phyloP scores from a whole-genome alignment of 2,329 filamentous ascomycete species.

The Tolypocladium pustulatum region DNA sequence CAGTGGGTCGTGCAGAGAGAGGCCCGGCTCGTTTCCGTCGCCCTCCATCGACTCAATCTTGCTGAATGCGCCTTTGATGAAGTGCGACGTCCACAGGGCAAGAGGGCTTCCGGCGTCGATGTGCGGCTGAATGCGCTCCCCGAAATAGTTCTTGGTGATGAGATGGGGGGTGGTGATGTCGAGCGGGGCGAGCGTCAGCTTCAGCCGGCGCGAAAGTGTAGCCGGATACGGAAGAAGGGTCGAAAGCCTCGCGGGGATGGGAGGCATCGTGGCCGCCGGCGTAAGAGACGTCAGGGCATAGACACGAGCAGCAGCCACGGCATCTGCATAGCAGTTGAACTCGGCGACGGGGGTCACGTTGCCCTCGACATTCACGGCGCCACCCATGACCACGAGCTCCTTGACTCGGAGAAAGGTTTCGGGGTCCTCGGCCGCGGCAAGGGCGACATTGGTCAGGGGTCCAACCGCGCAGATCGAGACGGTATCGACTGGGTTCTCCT shows the following conservation, averaged over 20 bases:
- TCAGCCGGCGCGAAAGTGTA: constrained; percentile 51
- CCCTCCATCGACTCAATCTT: constrained; percentile 56
- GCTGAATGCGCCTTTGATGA: constrained; percentile 58
- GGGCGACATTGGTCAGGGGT: constrained; percentile 84
- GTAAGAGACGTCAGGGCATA: constrained; percentile 66
- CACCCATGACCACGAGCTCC: constrained; percentile 93
- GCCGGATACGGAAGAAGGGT: constrained; percentile 52
- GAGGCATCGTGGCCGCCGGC: constrained; percentile 73
- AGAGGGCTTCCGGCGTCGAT: constrained; percentile 58
- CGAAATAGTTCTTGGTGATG: constrained; percentile 51
- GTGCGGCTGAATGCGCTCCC: constrained; percentile 40
- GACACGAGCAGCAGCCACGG: constrained; percentile 64
- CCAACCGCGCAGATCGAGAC: constrained; percentile 87
- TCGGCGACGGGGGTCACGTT: constrained; percentile 82
- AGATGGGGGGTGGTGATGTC: constrained; percentile 67
- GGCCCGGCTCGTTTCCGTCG: constrained; percentile 45
- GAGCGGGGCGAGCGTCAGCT: constrained; percentile 61
- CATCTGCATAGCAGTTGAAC: constrained; percentile 92
- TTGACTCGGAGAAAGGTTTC: constrained; percentile 82
- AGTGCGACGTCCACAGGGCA: constrained; percentile 61
- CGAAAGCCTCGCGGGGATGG: constrained; percentile 39
- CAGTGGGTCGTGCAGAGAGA: constrained; percentile 67
- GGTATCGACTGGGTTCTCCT: constrained; percentile 70
- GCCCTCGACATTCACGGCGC: constrained; percentile 66
- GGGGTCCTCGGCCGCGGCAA: constrained; percentile 80